A percentile compares a stretch with the other conserved stretches of the same genome.
These are phyloP conservation scores for Ophiobolus disseminans DNA, from an alignment of 2,329 filamentous ascomycete genomes.

Conservation along the genomic window DNA sequence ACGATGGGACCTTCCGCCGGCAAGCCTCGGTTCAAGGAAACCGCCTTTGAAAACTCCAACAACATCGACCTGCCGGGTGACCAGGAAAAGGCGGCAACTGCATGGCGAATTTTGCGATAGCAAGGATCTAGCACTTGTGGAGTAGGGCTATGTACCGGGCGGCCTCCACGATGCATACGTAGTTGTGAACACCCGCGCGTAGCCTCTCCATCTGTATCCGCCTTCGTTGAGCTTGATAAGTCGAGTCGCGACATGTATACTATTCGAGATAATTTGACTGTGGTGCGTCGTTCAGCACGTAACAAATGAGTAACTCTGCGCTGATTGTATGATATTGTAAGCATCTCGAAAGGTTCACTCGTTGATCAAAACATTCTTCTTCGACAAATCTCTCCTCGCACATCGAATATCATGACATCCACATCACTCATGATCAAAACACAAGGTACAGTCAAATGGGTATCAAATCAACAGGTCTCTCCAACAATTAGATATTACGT, in stretches of 20 bases:
- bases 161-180: constrained; percentile 17
- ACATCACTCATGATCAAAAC: no score
- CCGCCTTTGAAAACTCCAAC: constrained; percentile 15
- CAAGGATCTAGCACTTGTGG: constrained; percentile 8
- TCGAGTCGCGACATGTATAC: no score
- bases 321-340: no score
- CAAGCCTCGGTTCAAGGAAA: constrained; percentile 28
- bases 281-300: no score
- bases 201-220: constrained; percentile 39
- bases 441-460: background rate
- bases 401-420: no score
- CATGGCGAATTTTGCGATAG: constrained; percentile 22
- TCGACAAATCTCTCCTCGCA: background rate
- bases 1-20: constrained; percentile 11
- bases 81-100: constrained; percentile 19
- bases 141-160: constrained; percentile 10
- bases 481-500: background rate
- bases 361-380: no score
- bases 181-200: constrained; percentile 22
- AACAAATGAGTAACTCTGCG: no score
- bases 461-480: background rate
- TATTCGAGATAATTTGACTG: no score
- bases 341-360: no score
- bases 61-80: constrained; percentile 26
- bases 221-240: constrained; percentile 8